Percentiles rank a stretch among this genome's conserved stretches.
Conservation (phyloP, 2,329 filamentous ascomycete species). For the Trichoderma arundinaceum region DNA sequence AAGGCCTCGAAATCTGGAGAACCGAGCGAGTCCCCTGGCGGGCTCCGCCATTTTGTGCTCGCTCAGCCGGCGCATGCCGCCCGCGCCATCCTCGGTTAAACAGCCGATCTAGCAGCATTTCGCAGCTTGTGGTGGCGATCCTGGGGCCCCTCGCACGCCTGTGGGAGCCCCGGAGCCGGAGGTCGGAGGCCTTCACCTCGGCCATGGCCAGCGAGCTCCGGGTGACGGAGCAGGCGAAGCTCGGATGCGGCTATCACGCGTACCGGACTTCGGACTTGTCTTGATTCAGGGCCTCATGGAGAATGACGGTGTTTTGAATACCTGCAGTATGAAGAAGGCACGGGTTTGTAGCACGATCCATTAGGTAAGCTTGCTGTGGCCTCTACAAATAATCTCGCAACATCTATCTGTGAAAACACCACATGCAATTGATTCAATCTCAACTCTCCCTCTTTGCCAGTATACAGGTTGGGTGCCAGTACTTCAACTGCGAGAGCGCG, state of each 20-base stretch:
- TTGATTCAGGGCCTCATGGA: neutral
- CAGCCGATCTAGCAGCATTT: conserved; percentile 22
- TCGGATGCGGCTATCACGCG: conserved; percentile 6
- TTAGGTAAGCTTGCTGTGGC: too few species aligned
- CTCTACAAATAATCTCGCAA: too few species aligned
- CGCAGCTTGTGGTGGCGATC: neutral
- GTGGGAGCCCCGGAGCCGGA: conserved; percentile 24
- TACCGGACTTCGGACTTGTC: conserved; percentile 3
- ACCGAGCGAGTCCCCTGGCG: conserved; percentile 18
- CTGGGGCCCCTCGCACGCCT: neutral
- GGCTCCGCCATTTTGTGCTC: conserved; percentile 15
- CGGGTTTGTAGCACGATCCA: too few species aligned
- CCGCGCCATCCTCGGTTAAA: conserved; percentile 32
- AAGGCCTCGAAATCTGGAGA: conserved; percentile 2
- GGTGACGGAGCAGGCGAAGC: conserved; percentile 21
- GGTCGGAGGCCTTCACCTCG: conserved; percentile 25
- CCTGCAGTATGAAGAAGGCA: too few species aligned
- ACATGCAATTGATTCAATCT: too few species aligned
- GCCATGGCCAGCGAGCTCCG: conserved; percentile 17
- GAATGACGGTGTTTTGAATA: too few species aligned
- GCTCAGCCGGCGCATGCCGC: conserved; percentile 31
- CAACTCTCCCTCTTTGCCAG: too few species aligned
- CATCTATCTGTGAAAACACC: too few species aligned
- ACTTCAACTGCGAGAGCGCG: too few species aligned
- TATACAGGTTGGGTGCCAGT: too few species aligned